Base-by-base conservation (phyloP, 768 basidiomycete species). In the Phlebiopsis gigantea region DNA sequence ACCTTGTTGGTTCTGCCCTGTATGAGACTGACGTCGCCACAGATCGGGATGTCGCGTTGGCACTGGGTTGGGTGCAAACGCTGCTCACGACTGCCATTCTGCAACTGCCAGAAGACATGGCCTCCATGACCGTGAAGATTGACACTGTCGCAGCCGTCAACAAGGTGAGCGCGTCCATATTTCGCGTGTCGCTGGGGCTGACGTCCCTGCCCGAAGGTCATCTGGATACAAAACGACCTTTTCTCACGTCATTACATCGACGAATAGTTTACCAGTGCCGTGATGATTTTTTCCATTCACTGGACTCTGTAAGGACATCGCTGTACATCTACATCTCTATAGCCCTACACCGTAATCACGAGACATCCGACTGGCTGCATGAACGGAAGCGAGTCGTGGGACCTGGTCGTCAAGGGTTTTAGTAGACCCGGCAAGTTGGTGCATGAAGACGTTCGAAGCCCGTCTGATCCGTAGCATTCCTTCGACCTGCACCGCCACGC, bases 201-300 rank as follows among this genome's bases (percentile, higher is more conserved):
- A 44, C 9, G 1, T 31, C 39, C 19, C 31, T 41, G 21, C 42
- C 34, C 28, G 29, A 29, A 78, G 77, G 66, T 78, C 19, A 61
- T 79, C n/a, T 78, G 77, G 78, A 75, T 79, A 22, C 78, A 79
- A 63, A 79, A 79, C 51, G 76, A 77, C 55, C 70, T 76, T 15
- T 77, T 77, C 57, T 70, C 75, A 2, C 70, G 75, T 7, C 75
- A 77, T 57, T 77, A 77, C 55, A 69, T 76, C 46, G 57, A 71
- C 10, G 71, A 74, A 43, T 65, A 46, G 61, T 28, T 24, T 21
- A 39, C 17, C 34, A 22, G 26, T 15, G 17, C 22, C 26, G 19
- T 26, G 28, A 1, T 30, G 22, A 17, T n/a, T 17, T 17, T 46
- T 17, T 30, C 14, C 29, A 48, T n/a, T 30, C 34, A 39, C 34